Evolutionary conservation across 2,329 filamentous ascomycete species (phyloP).

Genomic region (Rutstroemia sp.): DNA sequence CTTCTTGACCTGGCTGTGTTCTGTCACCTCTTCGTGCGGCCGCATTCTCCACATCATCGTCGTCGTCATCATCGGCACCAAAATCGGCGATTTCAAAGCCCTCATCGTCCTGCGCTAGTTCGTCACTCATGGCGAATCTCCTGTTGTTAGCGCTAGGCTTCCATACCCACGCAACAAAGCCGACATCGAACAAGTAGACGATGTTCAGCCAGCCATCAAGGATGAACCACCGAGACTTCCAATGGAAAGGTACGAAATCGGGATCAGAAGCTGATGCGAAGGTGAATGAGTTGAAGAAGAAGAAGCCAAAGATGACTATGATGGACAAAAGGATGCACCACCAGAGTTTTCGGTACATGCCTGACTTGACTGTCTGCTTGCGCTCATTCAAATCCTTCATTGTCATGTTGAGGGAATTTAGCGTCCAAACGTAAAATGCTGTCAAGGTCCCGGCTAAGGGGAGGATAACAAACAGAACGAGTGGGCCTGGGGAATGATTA

Average conservation of each 20-base stretch:
- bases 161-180: slow-evolving; percentile 93
- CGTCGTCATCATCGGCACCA: slow-evolving; percentile 58
- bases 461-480: slow-evolving; percentile 87
- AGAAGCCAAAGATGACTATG: slow-evolving; percentile 93
- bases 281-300: slow-evolving; percentile 96
- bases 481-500: slow-evolving; percentile 50
- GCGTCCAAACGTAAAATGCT: slow-evolving; percentile 96
- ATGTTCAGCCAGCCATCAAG: slow-evolving; percentile 96
- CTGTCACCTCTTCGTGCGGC: slow-evolving; percentile 39
- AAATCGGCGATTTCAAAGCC: slow-evolving; percentile 96
- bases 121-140: slow-evolving; percentile 97
- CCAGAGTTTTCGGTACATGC: slow-evolving; percentile 98
- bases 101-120: slow-evolving; percentile 97
- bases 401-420: slow-evolving; percentile 89
- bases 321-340: slow-evolving; percentile 93
- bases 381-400: slow-evolving; percentile 94
- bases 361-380: slow-evolving; percentile 86
- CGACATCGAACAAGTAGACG: slow-evolving; percentile 90
- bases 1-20: slow-evolving; percentile 32
- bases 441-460: slow-evolving; percentile 88
- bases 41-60: slow-evolving; percentile 44
- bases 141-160: slow-evolving; percentile 93
- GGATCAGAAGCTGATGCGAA: slow-evolving; percentile 80
- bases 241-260: slow-evolving; percentile 91
- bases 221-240: slow-evolving; percentile 96